Evolutionary conservation across 768 basidiomycete species (phyloP).

Genomic region (Boletus rubroflammeus): DNA sequence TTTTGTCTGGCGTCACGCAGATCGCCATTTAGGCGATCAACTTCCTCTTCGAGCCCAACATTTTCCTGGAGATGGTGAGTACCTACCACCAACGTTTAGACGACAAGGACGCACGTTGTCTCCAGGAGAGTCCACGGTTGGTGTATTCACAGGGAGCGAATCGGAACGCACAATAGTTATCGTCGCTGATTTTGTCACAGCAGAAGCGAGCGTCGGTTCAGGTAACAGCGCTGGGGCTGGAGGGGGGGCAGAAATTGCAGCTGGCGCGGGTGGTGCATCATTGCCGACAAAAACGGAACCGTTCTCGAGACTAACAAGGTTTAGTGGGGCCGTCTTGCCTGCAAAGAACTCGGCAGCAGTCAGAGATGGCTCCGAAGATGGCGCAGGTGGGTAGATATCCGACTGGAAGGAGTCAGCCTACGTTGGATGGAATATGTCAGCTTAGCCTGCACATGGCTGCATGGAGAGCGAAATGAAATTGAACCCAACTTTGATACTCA

Average conservation of each 20-base stretch:
- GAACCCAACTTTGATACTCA: constrained; percentile 27
- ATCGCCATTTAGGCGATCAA: constrained; percentile 56
- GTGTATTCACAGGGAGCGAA: constrained; percentile 8
- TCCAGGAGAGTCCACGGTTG: not conserved
- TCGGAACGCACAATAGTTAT: constrained; percentile 10
- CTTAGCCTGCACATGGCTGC: not conserved
- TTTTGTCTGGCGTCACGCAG: constrained; percentile 77
- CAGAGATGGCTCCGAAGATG: constrained; percentile 75
- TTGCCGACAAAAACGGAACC: constrained; percentile 44
- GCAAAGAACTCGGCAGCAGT: constrained; percentile 83
- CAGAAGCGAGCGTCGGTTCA: constrained; percentile 33
- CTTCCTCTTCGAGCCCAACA: constrained; percentile 49
- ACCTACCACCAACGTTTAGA: not conserved
- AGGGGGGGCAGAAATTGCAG: constrained; percentile 29
- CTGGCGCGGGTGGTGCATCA: constrained; percentile 21
- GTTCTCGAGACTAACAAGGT: constrained; percentile 76
- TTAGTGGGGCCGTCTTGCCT: constrained; percentile 75
- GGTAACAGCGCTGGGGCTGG: constrained; percentile 28
- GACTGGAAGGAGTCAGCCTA: constrained; percentile 95
- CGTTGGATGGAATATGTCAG: not conserved
- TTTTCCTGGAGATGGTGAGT: constrained; percentile 11
- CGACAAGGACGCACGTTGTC: constrained; percentile 31
- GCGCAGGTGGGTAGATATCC: constrained; percentile 94
- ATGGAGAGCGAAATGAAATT: not conserved
- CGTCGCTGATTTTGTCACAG: constrained; percentile 33